phyloP scores from a whole-genome alignment of 805 yeast genomes.

The Candida nanaspora region DNA sequence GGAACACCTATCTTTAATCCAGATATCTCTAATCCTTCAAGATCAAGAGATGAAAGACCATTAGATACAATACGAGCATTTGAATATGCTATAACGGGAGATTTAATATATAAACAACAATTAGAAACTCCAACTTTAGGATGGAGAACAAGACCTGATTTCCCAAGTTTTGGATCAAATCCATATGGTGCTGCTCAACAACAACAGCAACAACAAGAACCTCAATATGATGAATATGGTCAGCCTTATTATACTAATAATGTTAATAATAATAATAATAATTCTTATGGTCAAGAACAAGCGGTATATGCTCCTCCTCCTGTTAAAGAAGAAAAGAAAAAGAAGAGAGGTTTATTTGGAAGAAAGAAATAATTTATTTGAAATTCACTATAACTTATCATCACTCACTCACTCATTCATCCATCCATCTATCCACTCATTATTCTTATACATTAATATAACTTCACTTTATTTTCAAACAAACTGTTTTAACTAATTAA shows the following conservation, averaged over 20 bases:
- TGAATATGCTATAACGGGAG: slow-evolving; percentile 93
- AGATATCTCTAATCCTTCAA: slow-evolving; percentile 89
- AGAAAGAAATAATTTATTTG: slow-evolving; percentile 32
- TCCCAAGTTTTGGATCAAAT: slow-evolving; percentile 44
- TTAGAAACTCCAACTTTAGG: slow-evolving; percentile 75
- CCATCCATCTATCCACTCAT: too few relatives aligned
- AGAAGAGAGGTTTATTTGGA: slow-evolving; percentile 78
- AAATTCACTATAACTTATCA: not conserved
- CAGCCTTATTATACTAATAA: slow-evolving; percentile 32
- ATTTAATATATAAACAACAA: slow-evolving; percentile 67
- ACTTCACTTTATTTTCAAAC: too few relatives aligned
- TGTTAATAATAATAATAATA: slow-evolving; percentile 4
- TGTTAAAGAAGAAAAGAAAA: slow-evolving; percentile 46
- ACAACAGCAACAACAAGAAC: slow-evolving; percentile 19
- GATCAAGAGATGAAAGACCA: slow-evolving; percentile 93
- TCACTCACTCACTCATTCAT: too few relatives aligned
- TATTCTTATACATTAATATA: too few relatives aligned
- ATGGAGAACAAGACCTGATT: slow-evolving; percentile 79
- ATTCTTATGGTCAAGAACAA: slow-evolving; percentile 14
- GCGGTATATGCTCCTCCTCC: slow-evolving; percentile 44
- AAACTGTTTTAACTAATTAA: too few relatives aligned
- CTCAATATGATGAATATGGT: slow-evolving; percentile 28
- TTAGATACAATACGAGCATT: slow-evolving; percentile 90
- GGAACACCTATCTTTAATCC: slow-evolving; percentile 75
- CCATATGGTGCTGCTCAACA: slow-evolving; percentile 30